phyloP scores from a whole-genome alignment of 164 flowering plant genomes.

The Vitis cinerea region DNA sequence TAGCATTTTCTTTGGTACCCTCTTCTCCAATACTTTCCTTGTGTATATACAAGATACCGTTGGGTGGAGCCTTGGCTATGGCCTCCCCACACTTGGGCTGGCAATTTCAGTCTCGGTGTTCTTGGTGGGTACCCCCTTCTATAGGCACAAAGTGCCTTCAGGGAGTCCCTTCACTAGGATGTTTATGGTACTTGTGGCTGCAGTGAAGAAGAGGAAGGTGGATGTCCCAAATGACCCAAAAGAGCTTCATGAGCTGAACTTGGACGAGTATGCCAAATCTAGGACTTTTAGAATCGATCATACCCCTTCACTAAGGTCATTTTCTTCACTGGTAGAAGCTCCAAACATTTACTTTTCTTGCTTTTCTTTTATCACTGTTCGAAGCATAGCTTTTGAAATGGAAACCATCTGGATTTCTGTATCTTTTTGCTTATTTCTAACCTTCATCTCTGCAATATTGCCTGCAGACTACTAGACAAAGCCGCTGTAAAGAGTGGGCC shows the following conservation, averaged over 20 bases:
- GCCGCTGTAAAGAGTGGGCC: conserved; percentile 44
- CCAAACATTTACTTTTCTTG: no score
- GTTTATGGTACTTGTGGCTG: conserved; percentile 47
- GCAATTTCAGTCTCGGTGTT: conserved; percentile 36
- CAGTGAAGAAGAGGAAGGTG: conserved; percentile 37
- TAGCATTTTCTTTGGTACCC: conserved; percentile 53
- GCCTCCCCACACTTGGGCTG: conserved; percentile 45
- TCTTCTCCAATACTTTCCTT: conserved; percentile 50
- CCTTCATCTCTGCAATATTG: neutral
- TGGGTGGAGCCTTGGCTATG: conserved; percentile 52
- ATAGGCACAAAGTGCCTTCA: conserved; percentile 48
- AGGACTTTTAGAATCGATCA: conserved; percentile 38
- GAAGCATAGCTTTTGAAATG: no score
- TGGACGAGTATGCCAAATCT: conserved; percentile 33
- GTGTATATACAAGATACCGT: conserved; percentile 64
- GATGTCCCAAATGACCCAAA: conserved; percentile 38
- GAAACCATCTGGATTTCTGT: no score
- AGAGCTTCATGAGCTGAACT: conserved; percentile 49
- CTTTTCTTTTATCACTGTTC: no score
- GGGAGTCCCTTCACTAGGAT: conserved; percentile 59
- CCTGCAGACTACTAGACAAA: conserved; percentile 56
- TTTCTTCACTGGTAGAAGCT: conserved; percentile 1
- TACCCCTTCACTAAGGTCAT: conserved; percentile 49
- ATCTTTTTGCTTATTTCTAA: no score
- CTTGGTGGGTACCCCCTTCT: conserved; percentile 42